Percentiles rank a stretch among this genome's conserved stretches.
These are phyloP conservation scores for Akanthomyces lecanii DNA, from an alignment of 2,329 filamentous ascomycete genomes.

Conservation along the genomic window DNA sequence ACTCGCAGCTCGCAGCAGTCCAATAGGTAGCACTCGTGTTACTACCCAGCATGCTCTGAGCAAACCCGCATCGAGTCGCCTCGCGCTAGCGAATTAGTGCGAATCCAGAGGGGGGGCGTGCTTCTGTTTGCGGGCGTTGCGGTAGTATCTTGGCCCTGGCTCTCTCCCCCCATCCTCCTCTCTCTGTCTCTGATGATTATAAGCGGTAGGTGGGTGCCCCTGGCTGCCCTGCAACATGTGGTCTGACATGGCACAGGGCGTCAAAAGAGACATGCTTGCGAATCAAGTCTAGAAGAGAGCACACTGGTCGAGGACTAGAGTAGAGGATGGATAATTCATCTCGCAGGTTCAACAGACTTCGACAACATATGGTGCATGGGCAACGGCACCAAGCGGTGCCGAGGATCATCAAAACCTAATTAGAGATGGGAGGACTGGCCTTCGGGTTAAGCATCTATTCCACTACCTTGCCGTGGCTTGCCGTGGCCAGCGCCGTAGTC, in stretches of 20 bases:
- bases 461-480: background rate
- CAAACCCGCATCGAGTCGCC: constrained; percentile 13
- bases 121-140: background rate
- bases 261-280: background rate
- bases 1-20: background rate
- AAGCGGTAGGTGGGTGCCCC: too few species aligned
- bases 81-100: constrained; percentile 5
- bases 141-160: background rate
- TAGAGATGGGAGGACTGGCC: too few species aligned
- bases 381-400: too few species aligned
- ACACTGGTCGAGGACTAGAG: too few species aligned
- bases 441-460: too few species aligned
- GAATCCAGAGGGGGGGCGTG: background rate
- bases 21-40: constrained; percentile 6
- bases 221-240: background rate
- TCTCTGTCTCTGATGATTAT: too few species aligned
- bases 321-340: too few species aligned
- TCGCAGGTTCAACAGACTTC: too few species aligned
- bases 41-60: background rate
- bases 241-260: background rate
- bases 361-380: too few species aligned
- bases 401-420: too few species aligned
- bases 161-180: too few species aligned
- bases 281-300: background rate
- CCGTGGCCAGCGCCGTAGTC: background rate